These are phyloP conservation scores for Phytophthora megakarya DNA, from an alignment of 352 stramenopile species.

Conservation along the genomic window DNA sequence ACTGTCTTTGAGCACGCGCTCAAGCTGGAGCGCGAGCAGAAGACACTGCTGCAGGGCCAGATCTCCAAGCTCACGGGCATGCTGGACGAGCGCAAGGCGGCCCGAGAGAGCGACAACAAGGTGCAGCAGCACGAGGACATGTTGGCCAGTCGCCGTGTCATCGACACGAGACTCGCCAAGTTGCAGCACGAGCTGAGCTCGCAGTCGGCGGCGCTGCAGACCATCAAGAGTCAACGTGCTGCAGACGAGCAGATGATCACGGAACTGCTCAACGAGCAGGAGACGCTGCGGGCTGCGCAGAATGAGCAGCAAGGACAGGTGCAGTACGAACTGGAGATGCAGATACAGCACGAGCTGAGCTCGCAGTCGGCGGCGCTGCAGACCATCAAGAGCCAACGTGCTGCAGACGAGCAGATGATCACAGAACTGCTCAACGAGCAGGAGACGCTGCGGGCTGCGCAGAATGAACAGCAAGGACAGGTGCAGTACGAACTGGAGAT, in stretches of 20 bases:
- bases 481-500: constrained; percentile 74
- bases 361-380: constrained; percentile 60
- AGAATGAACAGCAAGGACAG: constrained; percentile 53
- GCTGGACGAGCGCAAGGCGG: constrained; percentile 54
- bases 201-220: constrained; percentile 61
- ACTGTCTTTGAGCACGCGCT: constrained; percentile 88
- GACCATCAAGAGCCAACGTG: constrained; percentile 72
- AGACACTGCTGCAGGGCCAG: constrained; percentile 66
- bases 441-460: constrained; percentile 62
- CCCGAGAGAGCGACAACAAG: constrained; percentile 46
- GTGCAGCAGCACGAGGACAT: constrained; percentile 81
- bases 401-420: constrained; percentile 83
- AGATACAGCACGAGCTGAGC: constrained; percentile 72
- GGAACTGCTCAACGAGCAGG: constrained; percentile 84
- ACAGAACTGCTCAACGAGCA: constrained; percentile 84
- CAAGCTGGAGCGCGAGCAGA: constrained; percentile 81
- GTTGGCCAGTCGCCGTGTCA: constrained; percentile 81
- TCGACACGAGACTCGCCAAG: constrained; percentile 81
- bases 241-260: constrained; percentile 85
- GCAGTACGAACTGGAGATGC: constrained; percentile 65
- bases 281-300: constrained; percentile 65
- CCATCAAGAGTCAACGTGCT: constrained; percentile 72
- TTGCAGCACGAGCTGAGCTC: constrained; percentile 68
- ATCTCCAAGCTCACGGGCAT: constrained; percentile 84
- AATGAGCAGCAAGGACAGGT: constrained; percentile 48